These are phyloP conservation scores for Pseudisothecium myosuroides DNA, from an alignment of 225 moss, liverwort and hornwort species.

Conservation along the genomic window DNA sequence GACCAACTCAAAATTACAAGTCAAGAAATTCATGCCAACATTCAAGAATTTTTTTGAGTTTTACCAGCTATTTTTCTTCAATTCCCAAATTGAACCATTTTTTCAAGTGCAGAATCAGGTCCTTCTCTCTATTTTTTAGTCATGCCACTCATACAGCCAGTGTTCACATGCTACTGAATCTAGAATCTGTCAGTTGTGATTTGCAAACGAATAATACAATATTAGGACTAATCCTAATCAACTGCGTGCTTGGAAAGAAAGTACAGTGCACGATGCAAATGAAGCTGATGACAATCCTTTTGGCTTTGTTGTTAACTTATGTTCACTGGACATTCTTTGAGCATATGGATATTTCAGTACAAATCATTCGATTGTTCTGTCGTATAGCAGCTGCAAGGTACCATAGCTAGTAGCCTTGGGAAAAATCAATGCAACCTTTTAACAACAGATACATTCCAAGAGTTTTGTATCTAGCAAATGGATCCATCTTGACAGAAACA, in stretches of 20 bases:
- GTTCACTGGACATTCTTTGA: neutral
- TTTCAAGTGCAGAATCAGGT: too few relatives aligned
- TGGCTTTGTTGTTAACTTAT: neutral
- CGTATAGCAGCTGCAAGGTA: neutral
- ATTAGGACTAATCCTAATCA: too few relatives aligned
- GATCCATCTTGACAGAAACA: neutral
- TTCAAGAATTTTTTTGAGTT: too few relatives aligned
- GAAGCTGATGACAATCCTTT: neutral
- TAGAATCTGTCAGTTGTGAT: neutral
- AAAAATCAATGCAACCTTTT: neutral
- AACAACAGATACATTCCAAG: neutral
- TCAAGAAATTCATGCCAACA: neutral
- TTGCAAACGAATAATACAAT: neutral
- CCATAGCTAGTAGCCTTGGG: rapidly evolving
- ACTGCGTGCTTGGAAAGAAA: too few relatives aligned
- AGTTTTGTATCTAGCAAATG: neutral
- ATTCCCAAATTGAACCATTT: too few relatives aligned
- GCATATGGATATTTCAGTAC: neutral
- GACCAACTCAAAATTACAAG: too few relatives aligned
- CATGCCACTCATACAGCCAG: too few relatives aligned
- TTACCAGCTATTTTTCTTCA: too few relatives aligned
- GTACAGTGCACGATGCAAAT: neutral
- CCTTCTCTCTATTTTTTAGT: too few relatives aligned
- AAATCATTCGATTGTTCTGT: neutral
- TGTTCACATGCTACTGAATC: too few relatives aligned